Conservation (phyloP, 2,329 filamentous ascomycete genomes). For the Colletotrichum eleusines region DNA sequence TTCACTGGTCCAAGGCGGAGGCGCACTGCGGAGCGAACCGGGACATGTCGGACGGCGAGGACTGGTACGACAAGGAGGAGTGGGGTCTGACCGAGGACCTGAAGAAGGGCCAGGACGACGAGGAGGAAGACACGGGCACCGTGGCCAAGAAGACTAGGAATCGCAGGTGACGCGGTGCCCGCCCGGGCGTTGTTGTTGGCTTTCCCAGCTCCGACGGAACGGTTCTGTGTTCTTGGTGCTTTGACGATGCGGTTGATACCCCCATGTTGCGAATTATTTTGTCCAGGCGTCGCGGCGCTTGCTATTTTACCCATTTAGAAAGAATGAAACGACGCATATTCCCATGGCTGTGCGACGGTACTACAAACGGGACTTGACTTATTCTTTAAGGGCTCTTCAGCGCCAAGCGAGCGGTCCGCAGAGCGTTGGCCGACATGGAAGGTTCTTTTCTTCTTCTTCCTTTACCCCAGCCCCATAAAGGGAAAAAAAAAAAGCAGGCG, state of each 20-base stretch:
- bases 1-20: constrained; percentile 83
- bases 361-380: background rate
- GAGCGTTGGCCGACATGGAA: constrained; percentile 20
- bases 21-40: constrained; percentile 74
- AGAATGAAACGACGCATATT: constrained; percentile 3
- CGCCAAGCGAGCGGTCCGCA: constrained; percentile 17
- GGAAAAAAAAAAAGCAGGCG: constrained; percentile 20
- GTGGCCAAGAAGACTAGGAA: constrained; percentile 71
- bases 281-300: constrained; percentile 19
- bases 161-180: constrained; percentile 55
- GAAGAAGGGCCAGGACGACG: constrained; percentile 85
- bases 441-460: constrained; percentile 3
- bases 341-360: background rate
- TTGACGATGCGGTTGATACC: constrained; percentile 40
- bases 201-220: constrained; percentile 6
- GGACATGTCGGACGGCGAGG: constrained; percentile 89
- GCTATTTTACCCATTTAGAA: constrained; percentile 8
- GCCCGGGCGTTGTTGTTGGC: constrained; percentile 24
- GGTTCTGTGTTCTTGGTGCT: constrained; percentile 13
- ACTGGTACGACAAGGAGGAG: constrained; percentile 88
- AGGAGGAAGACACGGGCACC: constrained; percentile 78
- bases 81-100: constrained; percentile 81
- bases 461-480: constrained; percentile 18
- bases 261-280: constrained; percentile 28
- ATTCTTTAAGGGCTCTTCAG: background rate